A percentile compares a stretch with the other conserved stretches of the same genome.
Conservation (phyloP, 2,329 filamentous ascomycete genomes). For the Westerdykella aurantiaca region DNA sequence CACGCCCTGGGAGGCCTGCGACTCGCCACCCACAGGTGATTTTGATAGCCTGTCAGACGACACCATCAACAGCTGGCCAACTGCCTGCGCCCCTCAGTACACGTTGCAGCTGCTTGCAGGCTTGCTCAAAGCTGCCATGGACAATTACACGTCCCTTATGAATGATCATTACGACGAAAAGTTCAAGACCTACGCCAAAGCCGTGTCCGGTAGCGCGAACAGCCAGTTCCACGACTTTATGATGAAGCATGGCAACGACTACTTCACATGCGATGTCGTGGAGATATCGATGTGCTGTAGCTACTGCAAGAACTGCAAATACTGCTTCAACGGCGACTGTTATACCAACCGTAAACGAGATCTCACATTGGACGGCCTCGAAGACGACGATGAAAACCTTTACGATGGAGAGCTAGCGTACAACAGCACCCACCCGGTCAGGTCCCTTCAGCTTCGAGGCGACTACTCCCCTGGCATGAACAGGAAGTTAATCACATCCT, state of each 20-base stretch:
- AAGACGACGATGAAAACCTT: no score
- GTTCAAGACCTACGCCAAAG: conserved; percentile 4
- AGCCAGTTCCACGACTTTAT: conserved; percentile 7
- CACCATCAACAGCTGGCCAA: conserved; percentile 1
- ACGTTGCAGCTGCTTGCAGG: conserved; percentile 1
- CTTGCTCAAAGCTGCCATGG: conserved; percentile 4
- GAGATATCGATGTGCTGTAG: conserved; percentile 1
- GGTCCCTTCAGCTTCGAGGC: no score
- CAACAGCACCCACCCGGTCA: no score
- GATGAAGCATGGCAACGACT: conserved; percentile 5
- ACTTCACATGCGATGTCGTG: conserved; percentile 2
- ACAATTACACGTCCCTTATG: conserved; percentile 4
- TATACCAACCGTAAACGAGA: no score
- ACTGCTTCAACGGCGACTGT: no score
- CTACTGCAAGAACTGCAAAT: background rate
- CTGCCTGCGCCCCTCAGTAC: conserved; percentile 1
- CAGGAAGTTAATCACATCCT: no score
- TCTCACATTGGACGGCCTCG: no score
- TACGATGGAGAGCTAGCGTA: no score
- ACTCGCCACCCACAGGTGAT: background rate
- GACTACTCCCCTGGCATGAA: no score
- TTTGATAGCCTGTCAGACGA: background rate
- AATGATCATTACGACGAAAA: conserved; percentile 6
- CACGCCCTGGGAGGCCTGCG: background rate
- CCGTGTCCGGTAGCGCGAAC: background rate